phyloP scores from a whole-genome alignment of 1,284 basidiomycete species.

The Sphaerobolus stellatus region DNA sequence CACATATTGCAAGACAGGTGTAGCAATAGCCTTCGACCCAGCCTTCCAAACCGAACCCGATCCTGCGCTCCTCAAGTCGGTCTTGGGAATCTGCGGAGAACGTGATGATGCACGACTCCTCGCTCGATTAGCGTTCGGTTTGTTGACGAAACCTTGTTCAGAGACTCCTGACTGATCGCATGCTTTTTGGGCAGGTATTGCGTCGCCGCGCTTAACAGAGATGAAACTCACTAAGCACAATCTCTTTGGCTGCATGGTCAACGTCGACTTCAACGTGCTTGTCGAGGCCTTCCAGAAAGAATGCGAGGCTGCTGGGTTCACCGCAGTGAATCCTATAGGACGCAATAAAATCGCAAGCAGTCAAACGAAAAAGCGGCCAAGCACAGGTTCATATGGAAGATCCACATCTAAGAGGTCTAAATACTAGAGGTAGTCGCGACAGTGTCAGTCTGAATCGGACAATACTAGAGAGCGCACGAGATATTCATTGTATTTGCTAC shows the following conservation, averaged over 20 bases:
- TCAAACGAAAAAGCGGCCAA: no score
- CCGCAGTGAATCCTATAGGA: no score
- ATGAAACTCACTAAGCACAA: conserved; percentile 40
- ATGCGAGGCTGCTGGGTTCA: conserved; percentile 37
- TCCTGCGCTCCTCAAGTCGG: conserved; percentile 33
- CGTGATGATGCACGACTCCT: conserved; percentile 51
- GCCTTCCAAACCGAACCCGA: conserved; percentile 30
- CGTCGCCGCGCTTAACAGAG: conserved; percentile 44
- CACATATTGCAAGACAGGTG: conserved; percentile 44
- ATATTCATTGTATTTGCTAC: no score
- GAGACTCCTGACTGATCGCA: background rate
- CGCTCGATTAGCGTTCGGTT: conserved; percentile 49
- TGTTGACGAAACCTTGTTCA: background rate
- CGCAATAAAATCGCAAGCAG: no score
- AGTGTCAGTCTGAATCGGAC: no score
- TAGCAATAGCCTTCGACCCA: conserved; percentile 37
- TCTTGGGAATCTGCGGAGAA: conserved; percentile 44
- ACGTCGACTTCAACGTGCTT: conserved; percentile 37
- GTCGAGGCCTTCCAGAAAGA: conserved; percentile 40
- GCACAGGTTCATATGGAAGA: no score
- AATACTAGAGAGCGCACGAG: no score
- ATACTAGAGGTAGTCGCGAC: no score
- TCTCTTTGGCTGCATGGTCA: conserved; percentile 44
- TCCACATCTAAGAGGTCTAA: no score
- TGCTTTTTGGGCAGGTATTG: conserved; percentile 24